Percentiles rank a stretch among this genome's conserved stretches.
Evolutionary conservation across 208 protist genomes (phyloP).

Genomic region (Leptomonas pyrrhocoris): DNA sequence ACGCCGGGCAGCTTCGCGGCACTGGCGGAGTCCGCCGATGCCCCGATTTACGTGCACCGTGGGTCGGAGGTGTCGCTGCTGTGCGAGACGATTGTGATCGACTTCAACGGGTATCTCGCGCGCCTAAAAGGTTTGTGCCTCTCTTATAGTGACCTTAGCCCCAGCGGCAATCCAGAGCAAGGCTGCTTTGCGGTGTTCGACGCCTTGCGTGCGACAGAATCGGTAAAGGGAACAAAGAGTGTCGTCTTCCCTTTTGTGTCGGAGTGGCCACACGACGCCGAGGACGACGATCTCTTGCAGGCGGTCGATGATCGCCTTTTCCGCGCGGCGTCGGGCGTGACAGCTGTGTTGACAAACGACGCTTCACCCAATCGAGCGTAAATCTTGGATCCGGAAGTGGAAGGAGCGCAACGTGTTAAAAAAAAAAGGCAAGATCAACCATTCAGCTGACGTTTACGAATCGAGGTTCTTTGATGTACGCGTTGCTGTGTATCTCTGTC

Average conservation of each 20-base stretch:
- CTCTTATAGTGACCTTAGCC: slow-evolving; percentile 75
- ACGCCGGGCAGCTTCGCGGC: slow-evolving; percentile 59
- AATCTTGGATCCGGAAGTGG: too few species aligned
- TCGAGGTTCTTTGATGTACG: neutral
- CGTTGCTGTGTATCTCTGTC: neutral
- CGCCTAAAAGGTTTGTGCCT: slow-evolving; percentile 42
- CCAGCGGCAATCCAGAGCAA: slow-evolving; percentile 51
- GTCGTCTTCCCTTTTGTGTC: slow-evolving; percentile 89
- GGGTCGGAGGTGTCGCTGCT: slow-evolving; percentile 35
- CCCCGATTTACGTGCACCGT: slow-evolving; percentile 35
- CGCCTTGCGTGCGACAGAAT: slow-evolving; percentile 84
- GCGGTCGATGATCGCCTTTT: slow-evolving; percentile 92
- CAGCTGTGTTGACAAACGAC: slow-evolving; percentile 44
- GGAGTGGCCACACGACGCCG: slow-evolving; percentile 59
- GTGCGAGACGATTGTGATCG: slow-evolving; percentile 61
- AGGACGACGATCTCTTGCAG: slow-evolving; percentile 60
- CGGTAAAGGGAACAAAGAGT: slow-evolving; percentile 48
- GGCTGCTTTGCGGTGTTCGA: slow-evolving; percentile 86
- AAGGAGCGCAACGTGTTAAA: too few species aligned
- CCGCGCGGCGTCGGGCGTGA: slow-evolving; percentile 86
- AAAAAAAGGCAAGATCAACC: too few species aligned
- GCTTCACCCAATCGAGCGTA: neutral
- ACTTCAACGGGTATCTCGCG: slow-evolving; percentile 67
- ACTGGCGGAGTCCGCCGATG: neutral
- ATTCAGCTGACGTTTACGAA: too few species aligned